Conservation (phyloP, 148 eudicot genomes). For the Chenopodium suecicum region DNA sequence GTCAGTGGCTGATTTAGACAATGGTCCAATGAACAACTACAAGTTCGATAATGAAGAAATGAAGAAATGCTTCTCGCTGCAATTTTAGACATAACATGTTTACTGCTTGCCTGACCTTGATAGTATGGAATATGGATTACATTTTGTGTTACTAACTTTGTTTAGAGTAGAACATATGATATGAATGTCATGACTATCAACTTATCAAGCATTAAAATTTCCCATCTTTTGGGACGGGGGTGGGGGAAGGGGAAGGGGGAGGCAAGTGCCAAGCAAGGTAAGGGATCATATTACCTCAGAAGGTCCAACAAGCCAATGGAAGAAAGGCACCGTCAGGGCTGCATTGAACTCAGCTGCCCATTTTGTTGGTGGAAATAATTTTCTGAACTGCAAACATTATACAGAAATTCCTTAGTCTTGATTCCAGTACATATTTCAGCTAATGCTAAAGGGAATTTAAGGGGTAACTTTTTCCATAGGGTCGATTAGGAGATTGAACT, state of each 20-base stretch:
- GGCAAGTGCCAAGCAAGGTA: neutral
- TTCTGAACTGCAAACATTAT: slow-evolving; percentile 54
- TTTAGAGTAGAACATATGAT: neutral
- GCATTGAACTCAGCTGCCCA: slow-evolving; percentile 94
- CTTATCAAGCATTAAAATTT: neutral
- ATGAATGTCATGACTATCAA: neutral
- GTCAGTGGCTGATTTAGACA: neutral
- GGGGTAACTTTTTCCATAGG: too few relatives aligned
- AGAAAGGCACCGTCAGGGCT: slow-evolving; percentile 81
- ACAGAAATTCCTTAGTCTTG: neutral
- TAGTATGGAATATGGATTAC: neutral
- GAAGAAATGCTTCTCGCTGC: neutral
- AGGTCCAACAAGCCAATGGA: slow-evolving; percentile 92
- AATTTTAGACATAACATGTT: neutral
- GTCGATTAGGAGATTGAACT: too few relatives aligned
- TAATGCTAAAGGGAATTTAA: neutral
- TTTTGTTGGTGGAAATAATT: slow-evolving; percentile 91
- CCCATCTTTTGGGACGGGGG: neutral
- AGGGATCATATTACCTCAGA: slow-evolving; percentile 56
- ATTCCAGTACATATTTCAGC: neutral
- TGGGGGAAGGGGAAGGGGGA: neutral
- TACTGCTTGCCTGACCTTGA: neutral
- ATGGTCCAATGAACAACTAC: too few relatives aligned
- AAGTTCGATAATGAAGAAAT: neutral
- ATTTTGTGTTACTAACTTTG: neutral